Evolutionary conservation across 2,329 filamentous ascomycete genomes (phyloP), one percentile per base, ranked within the genome.

Genomic region (Penicillium concentricum): DNA sequence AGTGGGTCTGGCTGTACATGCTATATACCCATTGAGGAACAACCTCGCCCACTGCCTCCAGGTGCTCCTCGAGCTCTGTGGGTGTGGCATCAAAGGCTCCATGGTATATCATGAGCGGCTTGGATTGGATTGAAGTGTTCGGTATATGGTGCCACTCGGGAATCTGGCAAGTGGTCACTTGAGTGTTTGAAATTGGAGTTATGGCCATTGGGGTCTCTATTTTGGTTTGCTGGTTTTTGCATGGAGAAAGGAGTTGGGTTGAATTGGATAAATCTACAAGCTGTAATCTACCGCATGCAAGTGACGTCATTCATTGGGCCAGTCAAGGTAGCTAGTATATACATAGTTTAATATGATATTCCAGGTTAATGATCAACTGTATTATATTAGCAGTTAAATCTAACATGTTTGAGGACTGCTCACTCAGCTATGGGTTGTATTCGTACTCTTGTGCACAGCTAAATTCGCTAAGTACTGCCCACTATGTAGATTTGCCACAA

Each of bases 41-140:
- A 3, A 88, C 86, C 34, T 84, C 82, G 8, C 79, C 81, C 16
- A 84, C 69, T 4, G 70, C 66, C 7, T 68, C 67, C 6, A 90
- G 78, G 60, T 86, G 86, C 0, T 77, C 67, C 66, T 87, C 83
- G 46, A 89, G 81, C 1, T 76, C 67, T 3, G 79, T 76, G 4
- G 84, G 74, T 4, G 78, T 76, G 16, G 72, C 63, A 4, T 74
- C 69, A 63, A 89, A 88, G 35, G 78, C 83, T 15, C 74, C 76
- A 67, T 86, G 85, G 72, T 90, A 90, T 69, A 89, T 84, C 43
- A 88, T 69, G 26, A 90, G 78, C 0, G 87, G 86, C 60, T 84
- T 85, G 53, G 80, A 74, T 66, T 86, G 83, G 53, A 87, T 80
- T 5, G 82, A 84, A 38, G 85, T 87, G 69, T 90, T 90, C 20